Evolutionary conservation across 2,329 filamentous ascomycete species (phyloP), one percentile per base, ranked within the genome.

Genomic region (Seiridium unicorne): DNA sequence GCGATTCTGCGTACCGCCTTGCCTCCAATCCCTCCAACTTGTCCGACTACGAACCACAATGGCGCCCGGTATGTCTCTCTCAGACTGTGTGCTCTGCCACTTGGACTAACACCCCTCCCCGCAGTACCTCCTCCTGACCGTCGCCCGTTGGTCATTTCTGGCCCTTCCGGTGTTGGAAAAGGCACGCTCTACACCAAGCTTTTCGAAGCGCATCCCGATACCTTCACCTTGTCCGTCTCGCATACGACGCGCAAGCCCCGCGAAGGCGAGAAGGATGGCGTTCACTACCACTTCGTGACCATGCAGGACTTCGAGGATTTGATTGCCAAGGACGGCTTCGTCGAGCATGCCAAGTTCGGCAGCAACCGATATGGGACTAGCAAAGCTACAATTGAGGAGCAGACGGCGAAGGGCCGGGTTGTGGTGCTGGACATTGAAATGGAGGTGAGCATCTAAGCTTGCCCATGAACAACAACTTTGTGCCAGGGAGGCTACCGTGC

Each of bases 391-490:
- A 92, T 97, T 64, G 84, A 89, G 74, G 86, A 91, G 69, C 88
- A 93, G 73, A 84, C 84, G 2, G 84, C 85, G 62, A 86, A 88
- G 77, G 89, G 88, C 18, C 84, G 83, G 69, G 86, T 93, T 47
- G 94, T 93, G 63, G 87, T 97, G 53, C 79, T 97, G 66, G 94
- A 98, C 74, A 98, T 97, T 72, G 94, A 97, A 82, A 97, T 97
- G 92, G 93, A 97, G 85, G 88, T 89, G 26, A 26, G 40, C 53
- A 31, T 42, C 18, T 26, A 26, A 26, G 2, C 18, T 26, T 26
- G 18, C 18, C 18, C 18, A 26, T 26, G 18, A 32, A 8, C n/a
- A 44, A 32, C 31, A 42, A 55, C 9, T 55, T n/a, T 44, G 1
- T 26, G 18, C 18, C 18, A 26, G 18, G 18, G 18, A 26, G 18